These are phyloP conservation scores for Macrolepiota dolichaula DNA, from an alignment of 768 basidiomycete genomes.

Conservation along the genomic window DNA sequence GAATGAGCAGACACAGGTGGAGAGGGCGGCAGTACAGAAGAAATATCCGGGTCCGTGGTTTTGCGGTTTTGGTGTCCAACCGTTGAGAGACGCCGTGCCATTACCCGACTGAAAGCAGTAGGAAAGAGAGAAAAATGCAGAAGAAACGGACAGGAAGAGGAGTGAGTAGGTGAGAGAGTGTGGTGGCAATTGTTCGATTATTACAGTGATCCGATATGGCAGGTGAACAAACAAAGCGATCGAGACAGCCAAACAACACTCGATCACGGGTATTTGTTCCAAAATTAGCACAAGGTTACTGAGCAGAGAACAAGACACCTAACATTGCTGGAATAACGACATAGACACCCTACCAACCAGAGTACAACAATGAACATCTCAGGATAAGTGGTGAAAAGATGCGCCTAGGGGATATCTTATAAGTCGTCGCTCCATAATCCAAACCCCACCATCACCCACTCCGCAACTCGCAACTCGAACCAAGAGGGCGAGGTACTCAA, in stretches of 20 bases:
- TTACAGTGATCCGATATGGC: constrained; percentile 12
- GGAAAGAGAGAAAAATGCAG: background rate
- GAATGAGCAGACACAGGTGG: constrained; percentile 29
- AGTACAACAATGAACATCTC: background rate
- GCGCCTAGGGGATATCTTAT: background rate
- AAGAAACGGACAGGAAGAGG: background rate
- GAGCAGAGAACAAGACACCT: background rate
- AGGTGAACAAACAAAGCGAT: constrained; percentile 1
- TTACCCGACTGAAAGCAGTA: constrained; percentile 24
- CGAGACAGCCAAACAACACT: background rate
- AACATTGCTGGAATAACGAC: constrained; percentile 4
- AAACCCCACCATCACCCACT: background rate
- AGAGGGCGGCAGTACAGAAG: constrained; percentile 19
- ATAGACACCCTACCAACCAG: background rate
- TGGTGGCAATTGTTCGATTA: constrained; percentile 9
- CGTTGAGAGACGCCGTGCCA: constrained; percentile 45
- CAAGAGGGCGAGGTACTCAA: no score
- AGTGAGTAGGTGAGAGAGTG: background rate
- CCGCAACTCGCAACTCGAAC: no score
- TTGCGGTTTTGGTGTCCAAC: constrained; percentile 26
- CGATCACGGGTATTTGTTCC: background rate
- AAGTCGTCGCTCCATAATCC: background rate
- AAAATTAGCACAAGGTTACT: constrained; percentile 9
- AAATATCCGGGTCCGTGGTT: background rate
- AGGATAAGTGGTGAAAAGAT: background rate